Base-by-base conservation (phyloP, 805 yeast species). In the Pichia phayaonensis region DNA sequence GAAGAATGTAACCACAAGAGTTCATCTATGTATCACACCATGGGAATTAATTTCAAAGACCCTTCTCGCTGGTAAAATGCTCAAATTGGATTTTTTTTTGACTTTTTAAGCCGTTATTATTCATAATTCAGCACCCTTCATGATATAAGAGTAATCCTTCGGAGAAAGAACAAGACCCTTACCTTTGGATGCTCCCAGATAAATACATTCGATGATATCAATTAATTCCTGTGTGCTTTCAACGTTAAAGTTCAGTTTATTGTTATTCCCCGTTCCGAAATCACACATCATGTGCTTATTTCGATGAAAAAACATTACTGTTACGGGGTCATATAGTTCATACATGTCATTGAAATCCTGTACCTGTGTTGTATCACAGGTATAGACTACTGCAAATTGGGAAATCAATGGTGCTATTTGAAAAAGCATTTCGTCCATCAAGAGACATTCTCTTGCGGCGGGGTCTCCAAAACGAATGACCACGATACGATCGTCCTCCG, bases 281-380 rank as follows among this genome's bases (percentile, higher is more conserved):
- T 94, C 99, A 68, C 97, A 88, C 95, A 94, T 82, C 95, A 92
- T 90, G 66, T 92, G 98, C 65, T 89, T 86, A 69, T 92, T 92
- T 47, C 95, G 73, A 69, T 78, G 89, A 66, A 94, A 92, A 63
- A 92, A 90, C 98, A 94, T 94, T 47, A 94, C 73, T 42, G 96
- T 83, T 74, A 88, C 79, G 16, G 96, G 95, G 60, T 90, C 98
- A 62, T 83, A 86, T 43, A 90, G 69, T 63, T 89, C 96, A 64
- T 90, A 90, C 92, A 89, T 87, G 61, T 80, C 75, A 58, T 84
- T 92, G 69, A 94, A 94, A 59, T 90, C 99, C 0, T 92, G 87
- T 0, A 94, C 99, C 59, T 83, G 80, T 52, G 82, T 87, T 12
- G 84, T 89, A 67, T 94, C 96, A 67, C 97, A 89, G 20, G 90